Conservation (phyloP, 148 eudicot genomes). For the Rhododendron griersonianum region DNA sequence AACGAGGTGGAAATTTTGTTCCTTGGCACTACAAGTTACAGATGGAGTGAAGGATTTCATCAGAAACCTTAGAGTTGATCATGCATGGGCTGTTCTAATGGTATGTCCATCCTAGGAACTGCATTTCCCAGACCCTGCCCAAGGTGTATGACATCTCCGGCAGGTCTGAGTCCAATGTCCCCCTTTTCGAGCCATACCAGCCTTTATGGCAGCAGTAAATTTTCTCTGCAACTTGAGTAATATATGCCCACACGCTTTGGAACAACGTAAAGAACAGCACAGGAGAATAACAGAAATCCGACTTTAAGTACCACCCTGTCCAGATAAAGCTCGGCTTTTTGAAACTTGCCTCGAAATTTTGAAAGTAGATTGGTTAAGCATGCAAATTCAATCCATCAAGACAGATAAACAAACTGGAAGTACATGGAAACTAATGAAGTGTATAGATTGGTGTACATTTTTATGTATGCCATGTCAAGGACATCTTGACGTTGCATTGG, state of each 20-base stretch:
- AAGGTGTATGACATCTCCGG: constrained; percentile 23
- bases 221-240: too few species aligned
- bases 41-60: background rate
- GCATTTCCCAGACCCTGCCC: constrained; percentile 30
- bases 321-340: background rate
- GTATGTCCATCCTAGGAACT: constrained; percentile 31
- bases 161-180: constrained; percentile 23
- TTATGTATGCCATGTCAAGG: constrained; percentile 54
- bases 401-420: background rate
- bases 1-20: background rate
- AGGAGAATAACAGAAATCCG: too few species aligned
- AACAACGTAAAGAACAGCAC: too few species aligned
- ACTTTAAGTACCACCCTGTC: background rate
- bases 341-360: constrained; percentile 2
- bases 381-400: background rate
- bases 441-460: background rate
- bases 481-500: constrained; percentile 96
- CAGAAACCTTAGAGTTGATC: constrained; percentile 63
- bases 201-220: constrained; percentile 25
- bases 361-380: background rate
- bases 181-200: constrained; percentile 55
- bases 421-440: background rate
- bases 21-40: background rate
- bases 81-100: constrained; percentile 50
- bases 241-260: too few species aligned